Percentiles rank a stretch among this genome's conserved stretches.
Evolutionary conservation across 2,329 filamentous ascomycete species (phyloP).

Genomic region (Aspergillus sp.): DNA sequence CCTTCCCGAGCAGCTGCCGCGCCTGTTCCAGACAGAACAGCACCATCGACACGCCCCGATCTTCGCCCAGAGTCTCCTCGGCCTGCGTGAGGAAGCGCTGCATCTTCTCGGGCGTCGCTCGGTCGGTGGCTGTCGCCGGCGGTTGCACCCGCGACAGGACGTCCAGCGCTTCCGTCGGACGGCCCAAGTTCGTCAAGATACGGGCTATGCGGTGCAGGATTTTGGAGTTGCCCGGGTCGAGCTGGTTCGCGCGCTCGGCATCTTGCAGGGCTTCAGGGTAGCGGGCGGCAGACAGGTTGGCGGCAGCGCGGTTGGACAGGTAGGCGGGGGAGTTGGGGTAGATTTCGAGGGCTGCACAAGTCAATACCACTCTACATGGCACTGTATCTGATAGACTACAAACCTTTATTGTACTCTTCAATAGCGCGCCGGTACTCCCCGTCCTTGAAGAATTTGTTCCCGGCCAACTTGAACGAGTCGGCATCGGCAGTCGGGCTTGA

Average conservation of each 20-base stretch:
- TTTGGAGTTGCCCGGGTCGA: conserved; percentile 80
- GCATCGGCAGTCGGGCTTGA: conserved; percentile 59
- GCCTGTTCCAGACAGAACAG: conserved; percentile 86
- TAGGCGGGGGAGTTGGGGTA: conserved; percentile 81
- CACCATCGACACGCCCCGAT: conserved; percentile 80
- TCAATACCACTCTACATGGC: conserved; percentile 3
- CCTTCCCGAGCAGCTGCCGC: conserved; percentile 64
- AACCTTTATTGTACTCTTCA: conserved; percentile 91
- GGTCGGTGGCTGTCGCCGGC: conserved; percentile 74
- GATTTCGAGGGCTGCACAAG: conserved; percentile 65
- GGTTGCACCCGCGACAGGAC: conserved; percentile 75
- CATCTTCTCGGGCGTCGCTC: conserved; percentile 75
- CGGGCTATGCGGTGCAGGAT: conserved; percentile 79
- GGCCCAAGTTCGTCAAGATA: conserved; percentile 78
- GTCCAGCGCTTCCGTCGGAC: conserved; percentile 75
- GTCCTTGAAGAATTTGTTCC: conserved; percentile 96
- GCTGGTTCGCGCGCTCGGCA: conserved; percentile 67
- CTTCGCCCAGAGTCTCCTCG: conserved; percentile 62
- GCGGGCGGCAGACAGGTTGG: conserved; percentile 78
- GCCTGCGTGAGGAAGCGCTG: conserved; percentile 70
- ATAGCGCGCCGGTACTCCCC: conserved; percentile 82
- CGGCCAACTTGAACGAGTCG: conserved; percentile 81
- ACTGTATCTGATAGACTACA: conserved; percentile 13
- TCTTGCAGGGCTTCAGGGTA: conserved; percentile 77
- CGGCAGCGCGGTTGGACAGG: conserved; percentile 87